phyloP scores from a whole-genome alignment of 768 basidiomycete species.

The Auriscalpium orientale region DNA sequence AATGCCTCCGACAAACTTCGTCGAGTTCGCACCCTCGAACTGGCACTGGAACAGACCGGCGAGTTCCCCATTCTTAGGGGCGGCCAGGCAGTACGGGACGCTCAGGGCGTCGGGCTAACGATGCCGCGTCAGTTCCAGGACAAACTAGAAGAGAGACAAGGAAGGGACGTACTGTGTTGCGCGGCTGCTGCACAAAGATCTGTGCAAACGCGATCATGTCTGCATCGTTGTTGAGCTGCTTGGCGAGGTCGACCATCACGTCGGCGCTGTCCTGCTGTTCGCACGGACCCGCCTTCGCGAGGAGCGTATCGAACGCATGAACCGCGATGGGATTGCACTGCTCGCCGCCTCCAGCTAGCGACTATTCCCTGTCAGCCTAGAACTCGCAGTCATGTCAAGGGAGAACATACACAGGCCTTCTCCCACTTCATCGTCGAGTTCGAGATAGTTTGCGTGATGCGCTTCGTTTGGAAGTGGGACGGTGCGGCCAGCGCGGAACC shows the following conservation, averaged over 20 bases:
- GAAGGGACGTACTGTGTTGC: constrained; percentile 37
- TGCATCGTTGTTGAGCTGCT: constrained; percentile 36
- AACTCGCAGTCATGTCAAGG: too few relatives aligned
- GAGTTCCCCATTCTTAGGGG: constrained; percentile 44
- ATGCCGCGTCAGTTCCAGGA: not conserved
- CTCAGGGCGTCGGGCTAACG: constrained; percentile 34
- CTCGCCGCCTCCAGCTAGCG: constrained; percentile 44
- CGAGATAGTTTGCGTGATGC: constrained; percentile 38
- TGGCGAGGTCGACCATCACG: constrained; percentile 40
- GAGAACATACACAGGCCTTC: constrained; percentile 37
- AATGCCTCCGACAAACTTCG: constrained; percentile 37
- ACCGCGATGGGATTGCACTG: constrained; percentile 8
- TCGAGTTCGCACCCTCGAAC: constrained; percentile 38
- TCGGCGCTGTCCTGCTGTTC: constrained; percentile 44
- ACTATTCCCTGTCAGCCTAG: constrained; percentile 21
- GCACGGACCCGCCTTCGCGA: constrained; percentile 37
- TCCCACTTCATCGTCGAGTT: constrained; percentile 37
- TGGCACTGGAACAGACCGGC: constrained; percentile 54
- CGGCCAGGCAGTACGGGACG: constrained; percentile 45
- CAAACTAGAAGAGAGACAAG: not conserved
- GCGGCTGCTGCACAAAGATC: constrained; percentile 49
- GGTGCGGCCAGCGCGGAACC: constrained; percentile 28
- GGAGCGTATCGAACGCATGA: constrained; percentile 39
- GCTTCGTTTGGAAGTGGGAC: constrained; percentile 26
- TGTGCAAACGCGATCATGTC: constrained; percentile 45